Evolutionary conservation across 2,329 filamentous ascomycete species (phyloP).

Genomic region (Colletotrichum sp.): DNA sequence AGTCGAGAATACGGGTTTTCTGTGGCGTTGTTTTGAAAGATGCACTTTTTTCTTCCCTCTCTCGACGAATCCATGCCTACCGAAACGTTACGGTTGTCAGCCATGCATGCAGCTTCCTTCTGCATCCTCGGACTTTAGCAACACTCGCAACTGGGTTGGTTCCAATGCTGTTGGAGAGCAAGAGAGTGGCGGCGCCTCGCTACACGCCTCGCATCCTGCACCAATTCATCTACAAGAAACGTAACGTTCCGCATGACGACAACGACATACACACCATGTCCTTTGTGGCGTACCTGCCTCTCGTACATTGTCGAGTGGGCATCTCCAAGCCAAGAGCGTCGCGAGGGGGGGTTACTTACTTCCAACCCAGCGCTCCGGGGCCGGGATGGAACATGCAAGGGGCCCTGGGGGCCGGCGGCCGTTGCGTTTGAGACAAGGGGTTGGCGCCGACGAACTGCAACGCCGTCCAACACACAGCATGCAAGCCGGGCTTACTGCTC

Average conservation of each 20-base stretch:
- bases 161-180: background rate
- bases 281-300: background rate
- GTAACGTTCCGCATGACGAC: background rate
- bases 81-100: background rate
- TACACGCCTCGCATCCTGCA: background rate
- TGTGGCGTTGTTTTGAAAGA: background rate
- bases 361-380: background rate
- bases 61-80: background rate
- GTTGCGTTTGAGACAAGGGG: background rate
- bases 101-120: background rate
- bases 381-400: background rate
- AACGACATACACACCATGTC: background rate
- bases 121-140: background rate
- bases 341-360: background rate
- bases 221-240: background rate
- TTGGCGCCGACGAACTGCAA: background rate
- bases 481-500: background rate
- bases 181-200: background rate
- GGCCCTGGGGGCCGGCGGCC: background rate
- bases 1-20: background rate
- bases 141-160: background rate
- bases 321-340: background rate
- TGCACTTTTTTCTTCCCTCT: background rate
- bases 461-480: background rate
- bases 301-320: background rate